Evolutionary conservation across 306 rosid genomes (phyloP).

Genomic region (Calophaca sinica): DNA sequence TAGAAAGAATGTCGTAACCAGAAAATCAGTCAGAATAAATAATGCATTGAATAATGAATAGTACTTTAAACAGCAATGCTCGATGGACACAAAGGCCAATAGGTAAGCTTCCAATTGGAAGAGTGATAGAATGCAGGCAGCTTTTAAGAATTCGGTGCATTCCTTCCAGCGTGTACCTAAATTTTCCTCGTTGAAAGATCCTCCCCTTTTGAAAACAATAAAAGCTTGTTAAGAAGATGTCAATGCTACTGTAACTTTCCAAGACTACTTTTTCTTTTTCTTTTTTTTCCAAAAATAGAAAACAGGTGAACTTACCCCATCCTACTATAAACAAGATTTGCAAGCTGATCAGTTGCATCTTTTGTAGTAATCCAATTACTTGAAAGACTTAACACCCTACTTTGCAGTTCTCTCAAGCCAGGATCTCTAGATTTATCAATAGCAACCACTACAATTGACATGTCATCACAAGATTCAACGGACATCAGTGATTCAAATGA

Average conservation of each 20-base stretch:
- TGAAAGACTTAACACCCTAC: slow-evolving; percentile 50
- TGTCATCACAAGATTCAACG: slow-evolving; percentile 52
- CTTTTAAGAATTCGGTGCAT: slow-evolving; percentile 67
- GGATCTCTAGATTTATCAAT: slow-evolving; percentile 62
- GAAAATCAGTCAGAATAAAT: slow-evolving; percentile 25
- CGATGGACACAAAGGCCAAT: slow-evolving; percentile 94
- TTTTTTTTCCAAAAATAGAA: background rate
- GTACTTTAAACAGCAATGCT: slow-evolving; percentile 90
- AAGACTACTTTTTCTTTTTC: background rate
- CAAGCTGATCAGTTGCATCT: slow-evolving; percentile 54
- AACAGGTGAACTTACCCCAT: slow-evolving; percentile 56
- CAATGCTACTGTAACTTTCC: background rate
- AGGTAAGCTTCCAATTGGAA: slow-evolving; percentile 89
- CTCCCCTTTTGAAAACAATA: slow-evolving; percentile 53
- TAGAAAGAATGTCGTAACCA: slow-evolving; percentile 33
- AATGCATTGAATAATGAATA: slow-evolving; percentile 34
- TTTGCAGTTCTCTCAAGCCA: slow-evolving; percentile 57
- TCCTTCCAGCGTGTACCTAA: slow-evolving; percentile 66
- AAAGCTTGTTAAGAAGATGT: slow-evolving; percentile 36
- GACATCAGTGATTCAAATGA: slow-evolving; percentile 59
- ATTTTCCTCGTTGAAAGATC: slow-evolving; percentile 49
- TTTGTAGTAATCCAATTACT: slow-evolving; percentile 47
- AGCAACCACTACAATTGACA: slow-evolving; percentile 52
- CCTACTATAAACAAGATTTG: slow-evolving; percentile 55
- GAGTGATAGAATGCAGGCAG: slow-evolving; percentile 70